phyloP scores from a whole-genome alignment of 2,329 filamentous ascomycete species.

The Nemania bipapillata region DNA sequence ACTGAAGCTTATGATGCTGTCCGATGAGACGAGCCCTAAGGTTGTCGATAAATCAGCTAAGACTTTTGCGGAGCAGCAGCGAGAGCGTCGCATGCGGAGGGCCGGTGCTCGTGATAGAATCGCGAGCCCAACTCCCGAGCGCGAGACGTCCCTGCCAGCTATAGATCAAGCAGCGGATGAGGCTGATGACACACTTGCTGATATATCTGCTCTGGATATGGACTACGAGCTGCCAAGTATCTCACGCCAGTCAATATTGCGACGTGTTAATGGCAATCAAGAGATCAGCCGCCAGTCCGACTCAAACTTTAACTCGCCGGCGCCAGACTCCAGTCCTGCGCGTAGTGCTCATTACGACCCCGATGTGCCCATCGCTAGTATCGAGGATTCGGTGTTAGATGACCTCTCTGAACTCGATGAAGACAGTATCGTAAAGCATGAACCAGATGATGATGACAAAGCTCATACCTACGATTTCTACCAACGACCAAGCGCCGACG shows the following conservation, averaged over 20 bases:
- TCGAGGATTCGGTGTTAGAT: constrained; percentile 74
- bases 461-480: constrained; percentile 76
- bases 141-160: constrained; percentile 53
- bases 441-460: constrained; percentile 66
- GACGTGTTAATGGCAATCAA: constrained; percentile 78
- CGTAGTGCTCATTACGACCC: constrained; percentile 77
- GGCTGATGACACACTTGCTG: constrained; percentile 69
- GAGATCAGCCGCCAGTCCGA: constrained; percentile 68
- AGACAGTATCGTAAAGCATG: constrained; percentile 74
- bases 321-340: constrained; percentile 68
- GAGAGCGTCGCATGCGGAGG: constrained; percentile 75
- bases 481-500: constrained; percentile 60
- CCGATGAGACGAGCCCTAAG: constrained; percentile 64
- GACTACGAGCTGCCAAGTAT: constrained; percentile 80
- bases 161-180: constrained; percentile 65
- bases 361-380: constrained; percentile 87
- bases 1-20: constrained; percentile 87
- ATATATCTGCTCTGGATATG: constrained; percentile 66
- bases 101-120: constrained; percentile 63
- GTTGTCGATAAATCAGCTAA: constrained; percentile 53
- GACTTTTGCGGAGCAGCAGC: constrained; percentile 71
- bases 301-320: constrained; percentile 71
- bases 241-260: constrained; percentile 91
- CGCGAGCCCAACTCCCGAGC: constrained; percentile 58
- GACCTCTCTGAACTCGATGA: constrained; percentile 61